Evolutionary conservation across 2,329 filamentous ascomycete genomes (phyloP), one percentile per base, ranked within the genome.

Genomic region (Colletotrichum lupini): DNA sequence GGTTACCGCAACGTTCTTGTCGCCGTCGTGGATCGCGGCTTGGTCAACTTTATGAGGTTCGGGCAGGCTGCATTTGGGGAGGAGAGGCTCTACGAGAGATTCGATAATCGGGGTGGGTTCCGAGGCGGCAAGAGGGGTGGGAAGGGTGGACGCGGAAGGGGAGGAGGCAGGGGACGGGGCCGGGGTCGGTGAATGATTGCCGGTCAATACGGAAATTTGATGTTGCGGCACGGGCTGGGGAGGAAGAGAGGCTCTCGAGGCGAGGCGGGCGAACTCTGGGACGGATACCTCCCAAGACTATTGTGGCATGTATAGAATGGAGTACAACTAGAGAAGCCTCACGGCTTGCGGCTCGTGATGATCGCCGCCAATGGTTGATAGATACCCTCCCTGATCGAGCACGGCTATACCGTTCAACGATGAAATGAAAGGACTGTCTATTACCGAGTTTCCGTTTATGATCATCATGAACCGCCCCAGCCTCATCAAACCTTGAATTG

Each of bases 1-100:
- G 97, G 95, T 1, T 92, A 93, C 81, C 90, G 94, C 76, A 97
- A 94, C 81, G 93, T 97, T 37, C 86, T 98, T 42, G 81, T 99
- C 28, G 97, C 95, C 0, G 90, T 98, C 2, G 95, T 98, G 42
- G 97, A 98, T 80, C 90, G 95, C 75, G 97, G 97, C 0, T 88
- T 98, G 26, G 93, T 95, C 58, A 98, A 96, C 81, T 98, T 96
- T 80, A 86, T 98, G 78, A 87, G 94, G 28, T 88, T 98, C 72
- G 91, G 90, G 1, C 95, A 98, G 84, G 92, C 91, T 12, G 92
- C 92, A 1, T 98, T 98, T 82, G 92, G 88, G 0, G 89, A 91
- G 75, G 95, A 97, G 82, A 90, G 84, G 81, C 79, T 98, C 49
- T 95, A 91, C 78, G 90, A 92, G 78, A 84, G 90, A 64, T 87